These are phyloP conservation scores for Pythium myriotylum DNA, from an alignment of 352 stramenopile species.

Conservation along the genomic window DNA sequence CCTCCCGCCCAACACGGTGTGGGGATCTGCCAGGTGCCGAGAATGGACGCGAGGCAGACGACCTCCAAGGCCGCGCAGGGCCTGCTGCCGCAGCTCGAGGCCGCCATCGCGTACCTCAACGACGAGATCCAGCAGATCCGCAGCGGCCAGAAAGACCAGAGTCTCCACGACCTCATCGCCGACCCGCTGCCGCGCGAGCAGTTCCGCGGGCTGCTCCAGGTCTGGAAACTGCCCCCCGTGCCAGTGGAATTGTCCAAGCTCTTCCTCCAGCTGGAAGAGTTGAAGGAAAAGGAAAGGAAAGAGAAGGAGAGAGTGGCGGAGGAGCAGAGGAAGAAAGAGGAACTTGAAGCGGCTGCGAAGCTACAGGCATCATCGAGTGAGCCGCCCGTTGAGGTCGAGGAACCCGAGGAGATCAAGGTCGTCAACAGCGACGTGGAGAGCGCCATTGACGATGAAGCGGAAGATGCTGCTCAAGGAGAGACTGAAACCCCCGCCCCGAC, in stretches of 20 bases:
- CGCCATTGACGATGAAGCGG: too few relatives aligned
- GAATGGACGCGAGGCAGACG: conserved; percentile 25
- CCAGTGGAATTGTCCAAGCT: conserved; percentile 44
- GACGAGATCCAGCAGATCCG: conserved; percentile 51
- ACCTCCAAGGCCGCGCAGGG: conserved; percentile 27
- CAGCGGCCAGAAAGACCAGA: conserved; percentile 38
- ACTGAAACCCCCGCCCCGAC: too few relatives aligned
- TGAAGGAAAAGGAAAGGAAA: conserved; percentile 24
- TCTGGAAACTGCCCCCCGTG: conserved; percentile 44
- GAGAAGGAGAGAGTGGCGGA: conserved; percentile 16
- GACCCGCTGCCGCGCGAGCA: conserved; percentile 45
- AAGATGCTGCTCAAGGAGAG: too few relatives aligned
- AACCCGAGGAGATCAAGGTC: background rate
- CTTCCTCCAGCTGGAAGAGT: conserved; percentile 44
- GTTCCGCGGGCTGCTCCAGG: conserved; percentile 50
- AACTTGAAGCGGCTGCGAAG: conserved; percentile 1
- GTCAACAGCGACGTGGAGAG: too few relatives aligned
- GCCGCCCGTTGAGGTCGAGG: conserved; percentile 1
- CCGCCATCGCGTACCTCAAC: conserved; percentile 57
- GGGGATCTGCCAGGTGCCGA: background rate
- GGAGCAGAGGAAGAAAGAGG: conserved; percentile 9
- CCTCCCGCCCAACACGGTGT: background rate
- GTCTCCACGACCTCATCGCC: conserved; percentile 40
- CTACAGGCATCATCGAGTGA: conserved; percentile 3
- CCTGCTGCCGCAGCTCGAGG: conserved; percentile 56